Evolutionary conservation across 768 basidiomycete genomes (phyloP).

Genomic region (Cytidiella melzeri): DNA sequence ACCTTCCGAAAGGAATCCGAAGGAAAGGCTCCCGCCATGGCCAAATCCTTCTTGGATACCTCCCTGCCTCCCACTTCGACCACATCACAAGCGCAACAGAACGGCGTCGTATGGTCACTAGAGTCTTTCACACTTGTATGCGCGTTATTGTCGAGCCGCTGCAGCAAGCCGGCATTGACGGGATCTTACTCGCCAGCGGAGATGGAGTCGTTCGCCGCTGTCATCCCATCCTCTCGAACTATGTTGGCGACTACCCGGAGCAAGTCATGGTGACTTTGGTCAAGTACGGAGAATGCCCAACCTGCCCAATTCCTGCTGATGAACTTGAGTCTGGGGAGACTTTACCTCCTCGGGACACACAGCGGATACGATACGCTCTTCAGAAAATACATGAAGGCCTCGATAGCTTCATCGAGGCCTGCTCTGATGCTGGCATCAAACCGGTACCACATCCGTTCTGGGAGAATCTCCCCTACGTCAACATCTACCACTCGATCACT

Average conservation of each 20-base stretch:
- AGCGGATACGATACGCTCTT: too few species aligned
- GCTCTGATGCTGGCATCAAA: too few species aligned
- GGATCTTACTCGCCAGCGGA: too few species aligned
- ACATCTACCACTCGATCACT: too few species aligned
- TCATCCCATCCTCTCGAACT: too few species aligned
- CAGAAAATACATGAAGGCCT: too few species aligned
- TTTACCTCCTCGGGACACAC: background rate
- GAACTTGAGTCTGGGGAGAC: background rate
- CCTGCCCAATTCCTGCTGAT: too few species aligned
- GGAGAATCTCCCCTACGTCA: too few species aligned
- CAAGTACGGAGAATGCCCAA: slow-evolving; percentile 1
- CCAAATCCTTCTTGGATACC: slow-evolving; percentile 17
- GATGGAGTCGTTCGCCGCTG: slow-evolving; percentile 13
- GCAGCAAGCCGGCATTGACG: too few species aligned
- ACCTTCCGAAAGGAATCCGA: slow-evolving; percentile 14
- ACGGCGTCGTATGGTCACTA: slow-evolving; percentile 5
- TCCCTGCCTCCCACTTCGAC: slow-evolving; percentile 13
- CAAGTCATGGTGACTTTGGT: slow-evolving; percentile 1
- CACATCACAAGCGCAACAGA: slow-evolving; percentile 5
- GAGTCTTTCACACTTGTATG: slow-evolving; percentile 14
- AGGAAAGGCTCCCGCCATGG: slow-evolving; percentile 11
- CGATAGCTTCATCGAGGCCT: too few species aligned
- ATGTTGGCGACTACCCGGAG: slow-evolving; percentile 12
- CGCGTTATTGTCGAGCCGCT: too few species aligned
- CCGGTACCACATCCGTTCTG: too few species aligned